Percentiles rank a stretch among this genome's conserved stretches.
phyloP scores from a whole-genome alignment of 257 asterid species.

The Penstemon eatonii region DNA sequence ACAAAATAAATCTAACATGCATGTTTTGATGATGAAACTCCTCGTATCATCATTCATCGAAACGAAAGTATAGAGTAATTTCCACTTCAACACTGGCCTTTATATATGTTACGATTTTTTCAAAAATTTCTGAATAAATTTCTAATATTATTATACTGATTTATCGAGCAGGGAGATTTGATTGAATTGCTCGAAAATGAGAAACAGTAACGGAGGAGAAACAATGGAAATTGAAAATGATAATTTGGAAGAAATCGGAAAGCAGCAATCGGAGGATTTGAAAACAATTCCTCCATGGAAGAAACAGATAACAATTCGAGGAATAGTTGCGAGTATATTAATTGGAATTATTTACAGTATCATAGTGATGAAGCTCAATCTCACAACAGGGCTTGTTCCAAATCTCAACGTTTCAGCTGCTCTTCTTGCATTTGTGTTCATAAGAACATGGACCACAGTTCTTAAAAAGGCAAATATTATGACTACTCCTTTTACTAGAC shows the following conservation, averaged over 20 bases:
- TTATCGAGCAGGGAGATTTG: slow-evolving; percentile 22
- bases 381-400: slow-evolving; percentile 80
- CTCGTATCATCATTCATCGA: no score
- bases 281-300: slow-evolving; percentile 78
- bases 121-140: no score
- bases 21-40: no score
- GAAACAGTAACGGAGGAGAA: slow-evolving; percentile 14
- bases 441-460: slow-evolving; percentile 68
- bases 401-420: slow-evolving; percentile 94
- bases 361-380: slow-evolving; percentile 73
- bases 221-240: slow-evolving; percentile 34
- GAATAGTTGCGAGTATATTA: slow-evolving; percentile 59
- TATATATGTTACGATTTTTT: no score
- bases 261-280: slow-evolving; percentile 29
- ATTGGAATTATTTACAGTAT: slow-evolving; percentile 71
- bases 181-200: not conserved
- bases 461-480: slow-evolving; percentile 54
- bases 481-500: slow-evolving; percentile 69
- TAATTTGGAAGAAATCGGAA: slow-evolving; percentile 16
- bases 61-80: no score
- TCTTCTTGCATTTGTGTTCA: slow-evolving; percentile 70
- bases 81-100: no score
- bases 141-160: no score
- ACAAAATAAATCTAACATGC: no score
- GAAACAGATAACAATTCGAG: slow-evolving; percentile 69